Evolutionary conservation across 2,329 filamentous ascomycete genomes (phyloP).

Genomic region (Exophiala dermatitidis): DNA sequence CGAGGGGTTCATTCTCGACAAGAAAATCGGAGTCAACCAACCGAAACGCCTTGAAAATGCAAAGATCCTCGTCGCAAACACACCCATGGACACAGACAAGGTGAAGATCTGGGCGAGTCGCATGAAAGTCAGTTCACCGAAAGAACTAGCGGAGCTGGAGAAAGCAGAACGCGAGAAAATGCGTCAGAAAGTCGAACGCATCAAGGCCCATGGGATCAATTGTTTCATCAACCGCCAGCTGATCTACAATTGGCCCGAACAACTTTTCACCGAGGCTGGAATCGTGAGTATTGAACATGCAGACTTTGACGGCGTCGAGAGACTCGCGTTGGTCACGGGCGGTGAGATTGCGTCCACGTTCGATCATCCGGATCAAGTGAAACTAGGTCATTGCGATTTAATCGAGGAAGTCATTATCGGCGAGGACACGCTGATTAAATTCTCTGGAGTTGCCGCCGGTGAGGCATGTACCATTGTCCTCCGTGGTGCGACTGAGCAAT

Average conservation of each 20-base stretch:
- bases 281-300: conserved; percentile 99
- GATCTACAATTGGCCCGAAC: conserved; percentile 99
- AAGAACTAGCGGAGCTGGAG: conserved; percentile 95
- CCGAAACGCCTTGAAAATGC: conserved; percentile 95
- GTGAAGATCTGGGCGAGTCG: conserved; percentile 98
- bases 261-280: conserved; percentile 93
- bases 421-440: conserved; percentile 94
- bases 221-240: conserved; percentile 99
- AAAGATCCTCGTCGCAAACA: conserved; percentile 97
- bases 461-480: conserved; percentile 95
- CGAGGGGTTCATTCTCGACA: conserved; percentile 96
- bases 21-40: conserved; percentile 98
- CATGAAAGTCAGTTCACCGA: conserved; percentile 92
- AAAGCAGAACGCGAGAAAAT: conserved; percentile 99
- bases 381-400: conserved; percentile 87
- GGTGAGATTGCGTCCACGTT: conserved; percentile 97
- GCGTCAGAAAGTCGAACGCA: conserved; percentile 98
- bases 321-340: conserved; percentile 87
- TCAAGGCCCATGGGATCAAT: conserved; percentile 98
- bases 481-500: conserved; percentile 90
- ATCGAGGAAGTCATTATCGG: conserved; percentile 99
- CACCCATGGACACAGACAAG: conserved; percentile 99
- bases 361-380: conserved; percentile 94
- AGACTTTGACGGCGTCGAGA: conserved; percentile 96
- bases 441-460: conserved; percentile 89